Evolutionary conservation across 2,329 filamentous ascomycete genomes (phyloP).

Genomic region (Nannizzia gypsea): DNA sequence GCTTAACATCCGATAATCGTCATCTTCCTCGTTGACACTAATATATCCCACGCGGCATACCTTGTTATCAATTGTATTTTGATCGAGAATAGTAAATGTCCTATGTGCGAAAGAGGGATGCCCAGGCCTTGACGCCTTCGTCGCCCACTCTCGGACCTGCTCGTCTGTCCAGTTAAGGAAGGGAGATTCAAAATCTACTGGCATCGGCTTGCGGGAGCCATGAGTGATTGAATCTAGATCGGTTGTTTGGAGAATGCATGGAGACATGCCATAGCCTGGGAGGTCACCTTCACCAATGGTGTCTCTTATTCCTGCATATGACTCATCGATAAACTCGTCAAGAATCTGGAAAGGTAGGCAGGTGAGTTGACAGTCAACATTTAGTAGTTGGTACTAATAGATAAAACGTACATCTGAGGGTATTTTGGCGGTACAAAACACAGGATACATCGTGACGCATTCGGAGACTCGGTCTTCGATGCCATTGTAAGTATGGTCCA

Average conservation of each 20-base stretch:
- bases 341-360: slow-evolving; percentile 9
- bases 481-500: background rate
- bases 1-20: slow-evolving; percentile 3
- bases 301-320: slow-evolving; percentile 2
- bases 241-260: slow-evolving; percentile 8
- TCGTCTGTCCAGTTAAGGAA: slow-evolving; percentile 5
- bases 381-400: background rate
- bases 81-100: slow-evolving; percentile 4
- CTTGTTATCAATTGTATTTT: background rate
- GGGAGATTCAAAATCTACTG: slow-evolving; percentile 5
- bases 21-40: background rate
- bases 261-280: background rate
- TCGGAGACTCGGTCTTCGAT: slow-evolving; percentile 6
- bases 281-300: background rate
- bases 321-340: slow-evolving; percentile 9
- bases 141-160: background rate
- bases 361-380: background rate
- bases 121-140: background rate
- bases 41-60: background rate
- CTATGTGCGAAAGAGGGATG: background rate
- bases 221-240: slow-evolving; percentile 9
- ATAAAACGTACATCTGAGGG: slow-evolving; percentile 4
- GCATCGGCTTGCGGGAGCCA: slow-evolving; percentile 11
- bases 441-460: slow-evolving; percentile 5
- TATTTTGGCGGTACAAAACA: slow-evolving; percentile 9